Base-by-base conservation (phyloP, 768 basidiomycete species). In the Leccinum rimulosum region DNA sequence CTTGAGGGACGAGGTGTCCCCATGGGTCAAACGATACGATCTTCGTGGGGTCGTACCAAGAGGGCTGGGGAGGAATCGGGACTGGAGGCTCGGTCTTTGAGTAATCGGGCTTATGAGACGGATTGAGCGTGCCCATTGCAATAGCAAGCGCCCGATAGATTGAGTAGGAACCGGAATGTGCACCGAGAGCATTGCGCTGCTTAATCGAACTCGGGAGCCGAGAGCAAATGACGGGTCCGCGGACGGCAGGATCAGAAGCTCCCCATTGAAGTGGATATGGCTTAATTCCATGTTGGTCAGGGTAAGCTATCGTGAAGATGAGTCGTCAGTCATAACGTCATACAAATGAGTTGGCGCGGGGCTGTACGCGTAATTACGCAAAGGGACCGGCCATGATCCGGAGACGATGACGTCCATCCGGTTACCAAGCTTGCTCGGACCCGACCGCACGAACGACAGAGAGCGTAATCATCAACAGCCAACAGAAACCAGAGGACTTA, bases 11-110 rank as follows among this genome's bases (percentile, higher is more conserved):
- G 54, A 96, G 76, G 66, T 96, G 94, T 2, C 95, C 95, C 84
- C 87, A 97, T 0, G 95, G 95, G 67, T 98, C 95, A 70, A 98
- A 89, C 4, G 87, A 86, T 43, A 96, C 95, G 66, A 98, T 95
- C 82, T 92, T 92, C 62, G 62, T 64, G 6, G 85, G 80, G 64
- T 89, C 84, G 47, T 74, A 82, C 95, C 95, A 98, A 5, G 84
- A 73, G 0, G 88, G 84, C 63, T 91, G 85, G 15, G 85, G 87
- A 12, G 86, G 88, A 61, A 97, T 85, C 38, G 80, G 72, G 33
- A 97, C 84, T 0, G 94, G 91, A 0, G 95, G 95, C 70, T 95
- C 87, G 0, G 93, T 95, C 69, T 84, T 80, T 48, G 81, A 77
- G 73, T 89, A 95, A 68, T 93, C 87, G 9, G 93, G 89, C 70